Percentiles rank a stretch among this genome's conserved stretches.
These are phyloP conservation scores for Geotrichum phurueaensis DNA, from an alignment of 1,139 yeast genomes.

Conservation along the genomic window DNA sequence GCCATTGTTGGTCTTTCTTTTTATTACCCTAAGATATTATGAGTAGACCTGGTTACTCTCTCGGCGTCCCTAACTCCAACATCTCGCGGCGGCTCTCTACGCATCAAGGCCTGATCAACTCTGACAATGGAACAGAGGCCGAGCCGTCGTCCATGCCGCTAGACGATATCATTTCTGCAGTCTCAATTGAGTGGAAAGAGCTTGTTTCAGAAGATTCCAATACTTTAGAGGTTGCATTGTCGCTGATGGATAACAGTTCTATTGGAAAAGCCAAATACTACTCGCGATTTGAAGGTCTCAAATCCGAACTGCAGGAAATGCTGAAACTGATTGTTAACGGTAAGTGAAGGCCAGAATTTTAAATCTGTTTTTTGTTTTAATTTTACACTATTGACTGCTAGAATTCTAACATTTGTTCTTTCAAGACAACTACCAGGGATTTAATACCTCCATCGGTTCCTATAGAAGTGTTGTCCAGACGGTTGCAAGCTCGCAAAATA, in stretches of 20 bases:
- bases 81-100: slow-evolving; percentile 16
- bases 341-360: slow-evolving; percentile 10
- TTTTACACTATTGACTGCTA: background rate
- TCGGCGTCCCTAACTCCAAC: slow-evolving; percentile 9
- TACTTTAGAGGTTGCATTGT: slow-evolving; percentile 77
- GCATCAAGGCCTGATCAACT: background rate
- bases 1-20: background rate
- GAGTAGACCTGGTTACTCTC: slow-evolving; percentile 10
- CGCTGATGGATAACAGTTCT: slow-evolving; percentile 75
- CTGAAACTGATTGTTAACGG: slow-evolving; percentile 67
- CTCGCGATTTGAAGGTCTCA: slow-evolving; percentile 49
- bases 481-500: slow-evolving; percentile 52
- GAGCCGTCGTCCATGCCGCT: slow-evolving; percentile 7
- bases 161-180: slow-evolving; percentile 14
- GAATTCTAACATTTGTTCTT: background rate
- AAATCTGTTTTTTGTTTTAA: too few relatives aligned
- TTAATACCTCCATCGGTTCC: slow-evolving; percentile 75
- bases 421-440: slow-evolving; percentile 61
- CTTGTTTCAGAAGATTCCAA: slow-evolving; percentile 49
- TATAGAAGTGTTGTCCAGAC: slow-evolving; percentile 57
- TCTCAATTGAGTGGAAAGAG: slow-evolving; percentile 30
- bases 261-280: slow-evolving; percentile 78
- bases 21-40: background rate
- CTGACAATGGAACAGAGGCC: background rate
- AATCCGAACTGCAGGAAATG: slow-evolving; percentile 51